Conservation (phyloP, 2,329 filamentous ascomycete genomes). For the Nemania diffusa region DNA sequence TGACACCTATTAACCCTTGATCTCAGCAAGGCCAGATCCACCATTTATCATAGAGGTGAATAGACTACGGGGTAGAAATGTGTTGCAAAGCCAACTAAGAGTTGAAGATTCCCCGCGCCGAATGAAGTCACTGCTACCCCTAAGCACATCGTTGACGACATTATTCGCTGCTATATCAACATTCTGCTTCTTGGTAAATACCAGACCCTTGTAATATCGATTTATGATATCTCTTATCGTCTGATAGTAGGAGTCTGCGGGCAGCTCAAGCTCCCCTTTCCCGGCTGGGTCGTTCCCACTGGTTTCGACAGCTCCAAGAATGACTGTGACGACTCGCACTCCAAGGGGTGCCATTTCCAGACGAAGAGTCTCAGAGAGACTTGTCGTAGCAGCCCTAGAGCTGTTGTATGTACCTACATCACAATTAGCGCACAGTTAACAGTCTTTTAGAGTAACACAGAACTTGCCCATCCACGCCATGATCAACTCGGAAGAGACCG, state of each 20-base stretch:
- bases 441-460: too few relatives aligned
- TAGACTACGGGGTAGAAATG: slow-evolving; percentile 6
- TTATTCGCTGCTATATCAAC: slow-evolving; percentile 14
- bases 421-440: background rate
- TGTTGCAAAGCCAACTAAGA: slow-evolving; percentile 8
- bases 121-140: slow-evolving; percentile 10
- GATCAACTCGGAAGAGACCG: slow-evolving; percentile 13
- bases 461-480: slow-evolving; percentile 12
- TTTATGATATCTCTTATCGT: slow-evolving; percentile 16
- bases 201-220: background rate
- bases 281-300: background rate
- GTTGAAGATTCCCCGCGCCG: slow-evolving; percentile 21
- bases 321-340: slow-evolving; percentile 18
- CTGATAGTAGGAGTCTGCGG: slow-evolving; percentile 17
- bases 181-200: slow-evolving; percentile 10
- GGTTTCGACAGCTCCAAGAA: slow-evolving; percentile 6
- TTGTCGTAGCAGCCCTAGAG: slow-evolving; percentile 5
- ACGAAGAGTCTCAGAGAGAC: slow-evolving; percentile 12
- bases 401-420: slow-evolving; percentile 13
- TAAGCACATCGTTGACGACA: slow-evolving; percentile 15
- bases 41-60: slow-evolving; percentile 12
- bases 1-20: background rate
- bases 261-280: slow-evolving; percentile 10
- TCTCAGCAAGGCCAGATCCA: slow-evolving; percentile 11
- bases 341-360: slow-evolving; percentile 16